These are phyloP conservation scores for Geotrichum restrictum DNA, from an alignment of 1,139 yeast species.

Conservation along the genomic window DNA sequence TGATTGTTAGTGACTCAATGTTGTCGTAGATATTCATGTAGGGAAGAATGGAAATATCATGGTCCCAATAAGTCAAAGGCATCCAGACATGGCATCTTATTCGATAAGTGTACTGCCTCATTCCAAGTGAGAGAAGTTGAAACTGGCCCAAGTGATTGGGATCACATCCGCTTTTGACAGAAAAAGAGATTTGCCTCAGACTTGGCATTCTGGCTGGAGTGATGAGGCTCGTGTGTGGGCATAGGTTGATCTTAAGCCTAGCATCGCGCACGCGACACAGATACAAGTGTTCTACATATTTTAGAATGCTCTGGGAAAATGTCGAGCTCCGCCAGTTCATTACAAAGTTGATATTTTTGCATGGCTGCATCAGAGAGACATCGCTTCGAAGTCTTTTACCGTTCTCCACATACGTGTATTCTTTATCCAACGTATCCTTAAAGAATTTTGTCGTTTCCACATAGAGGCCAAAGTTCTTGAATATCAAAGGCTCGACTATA, in stretches of 20 bases:
- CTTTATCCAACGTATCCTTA: neutral
- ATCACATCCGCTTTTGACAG: slow-evolving; percentile 1
- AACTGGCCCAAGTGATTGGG: neutral
- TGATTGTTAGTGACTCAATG: neutral
- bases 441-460: neutral
- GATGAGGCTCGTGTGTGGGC: neutral
- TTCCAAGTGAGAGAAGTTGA: neutral
- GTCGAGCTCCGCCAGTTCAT: neutral
- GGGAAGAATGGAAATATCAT: neutral
- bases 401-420: neutral
- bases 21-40: neutral
- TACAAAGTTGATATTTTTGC: neutral
- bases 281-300: neutral
- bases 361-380: neutral
- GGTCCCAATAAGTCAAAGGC: slow-evolving; percentile 2
- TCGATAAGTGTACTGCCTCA: neutral
- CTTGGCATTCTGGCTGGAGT: neutral
- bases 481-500: neutral
- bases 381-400: neutral
- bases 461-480: neutral
- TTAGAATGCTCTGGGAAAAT: neutral
- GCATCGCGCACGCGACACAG: slow-evolving; percentile 1
- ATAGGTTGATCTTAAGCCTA: neutral
- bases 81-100: neutral
- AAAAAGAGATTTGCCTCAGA: neutral